phyloP scores from a whole-genome alignment of 2,329 filamentous ascomycete genomes.

The Sarocladium kiliense region DNA sequence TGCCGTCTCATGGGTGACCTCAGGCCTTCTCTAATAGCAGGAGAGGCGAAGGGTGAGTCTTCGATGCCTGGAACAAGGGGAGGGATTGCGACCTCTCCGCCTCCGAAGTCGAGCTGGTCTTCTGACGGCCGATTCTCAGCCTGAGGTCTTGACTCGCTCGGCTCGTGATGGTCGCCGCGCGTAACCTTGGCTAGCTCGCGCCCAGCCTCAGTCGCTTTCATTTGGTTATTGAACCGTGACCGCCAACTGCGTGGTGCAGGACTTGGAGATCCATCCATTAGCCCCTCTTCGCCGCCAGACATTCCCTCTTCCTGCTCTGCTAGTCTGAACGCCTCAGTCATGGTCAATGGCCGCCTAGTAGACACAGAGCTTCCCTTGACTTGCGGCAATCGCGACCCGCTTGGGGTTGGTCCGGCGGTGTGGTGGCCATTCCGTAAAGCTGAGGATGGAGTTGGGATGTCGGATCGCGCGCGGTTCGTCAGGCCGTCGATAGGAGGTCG shows the following conservation, averaged over 20 bases:
- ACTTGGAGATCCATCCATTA: constrained; percentile 42
- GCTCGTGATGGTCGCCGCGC: not conserved
- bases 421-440: not conserved
- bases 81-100: constrained; percentile 21
- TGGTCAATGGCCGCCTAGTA: constrained; percentile 29
- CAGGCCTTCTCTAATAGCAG: constrained; percentile 19
- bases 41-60: constrained; percentile 28
- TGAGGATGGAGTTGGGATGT: not conserved
- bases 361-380: constrained; percentile 15
- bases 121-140: constrained; percentile 9
- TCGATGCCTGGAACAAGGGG: constrained; percentile 34
- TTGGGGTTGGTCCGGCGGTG: constrained; percentile 1
- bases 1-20: not conserved
- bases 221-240: constrained; percentile 18
- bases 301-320: constrained; percentile 14
- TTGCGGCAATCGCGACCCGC: constrained; percentile 1
- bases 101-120: constrained; percentile 21
- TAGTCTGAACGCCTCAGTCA: constrained; percentile 35
- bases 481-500: constrained; percentile 12
- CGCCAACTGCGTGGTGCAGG: constrained; percentile 44
- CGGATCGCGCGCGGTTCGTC: not conserved
- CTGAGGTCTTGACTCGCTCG: not conserved
- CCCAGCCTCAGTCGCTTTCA: constrained; percentile 5
- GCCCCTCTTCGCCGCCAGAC: constrained; percentile 13
- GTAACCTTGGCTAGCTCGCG: constrained; percentile 6